These are phyloP conservation scores for Aspergillus fumigatiaffinis DNA, from an alignment of 2,329 filamentous ascomycete genomes.

Conservation along the genomic window DNA sequence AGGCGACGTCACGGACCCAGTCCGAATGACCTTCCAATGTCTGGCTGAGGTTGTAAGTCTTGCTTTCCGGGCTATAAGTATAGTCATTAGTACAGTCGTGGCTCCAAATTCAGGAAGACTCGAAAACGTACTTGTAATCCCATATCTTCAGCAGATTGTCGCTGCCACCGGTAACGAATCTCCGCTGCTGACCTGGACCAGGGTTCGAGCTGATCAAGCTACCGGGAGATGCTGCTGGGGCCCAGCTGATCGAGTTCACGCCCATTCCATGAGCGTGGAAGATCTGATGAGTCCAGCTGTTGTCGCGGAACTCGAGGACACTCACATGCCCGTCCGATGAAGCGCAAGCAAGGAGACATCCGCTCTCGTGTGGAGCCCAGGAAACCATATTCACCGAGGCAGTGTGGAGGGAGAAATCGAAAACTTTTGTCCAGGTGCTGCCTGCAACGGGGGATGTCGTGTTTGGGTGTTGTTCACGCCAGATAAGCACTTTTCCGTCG, in stretches of 20 bases:
- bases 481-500: slow-evolving; percentile 97
- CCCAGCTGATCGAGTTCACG: slow-evolving; percentile 95
- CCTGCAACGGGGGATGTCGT: slow-evolving; percentile 38
- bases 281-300: slow-evolving; percentile 81
- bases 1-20: slow-evolving; percentile 97
- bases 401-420: slow-evolving; percentile 90
- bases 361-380: slow-evolving; percentile 95
- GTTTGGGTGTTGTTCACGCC: slow-evolving; percentile 70
- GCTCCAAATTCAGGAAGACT: background rate
- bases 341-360: slow-evolving; percentile 90
- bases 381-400: slow-evolving; percentile 94
- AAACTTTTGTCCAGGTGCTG: slow-evolving; percentile 76
- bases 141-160: slow-evolving; percentile 94
- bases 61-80: slow-evolving; percentile 45
- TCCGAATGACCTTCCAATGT: slow-evolving; percentile 78
- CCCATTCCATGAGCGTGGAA: slow-evolving; percentile 91
- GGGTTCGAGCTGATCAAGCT: slow-evolving; percentile 73
- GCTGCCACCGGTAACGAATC: slow-evolving; percentile 91
- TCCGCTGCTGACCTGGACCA: slow-evolving; percentile 61
- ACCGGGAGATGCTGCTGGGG: slow-evolving; percentile 77
- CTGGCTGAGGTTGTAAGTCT: slow-evolving; percentile 49
- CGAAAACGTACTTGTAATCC: slow-evolving; percentile 61
- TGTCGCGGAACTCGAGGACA: slow-evolving; percentile 95
- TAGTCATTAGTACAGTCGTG: background rate
- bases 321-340: slow-evolving; percentile 90